phyloP scores from a whole-genome alignment of 139 green algal genomes.

The Chlorella sp. region DNA sequence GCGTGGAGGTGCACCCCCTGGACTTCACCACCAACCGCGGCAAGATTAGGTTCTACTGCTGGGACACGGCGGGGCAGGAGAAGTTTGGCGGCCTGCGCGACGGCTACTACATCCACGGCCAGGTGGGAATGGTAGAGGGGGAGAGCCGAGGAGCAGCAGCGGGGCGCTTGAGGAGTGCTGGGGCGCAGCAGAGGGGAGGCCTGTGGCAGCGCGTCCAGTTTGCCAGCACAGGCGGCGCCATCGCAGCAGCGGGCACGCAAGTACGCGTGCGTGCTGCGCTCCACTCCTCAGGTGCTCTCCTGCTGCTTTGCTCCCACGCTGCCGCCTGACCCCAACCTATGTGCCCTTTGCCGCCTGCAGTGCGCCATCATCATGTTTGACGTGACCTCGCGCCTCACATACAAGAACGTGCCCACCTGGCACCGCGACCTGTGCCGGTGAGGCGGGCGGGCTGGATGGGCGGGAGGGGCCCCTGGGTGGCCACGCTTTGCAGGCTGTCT shows the following conservation, averaged over 20 bases:
- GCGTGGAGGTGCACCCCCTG: conserved; percentile 98
- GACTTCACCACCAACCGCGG: conserved; percentile 99
- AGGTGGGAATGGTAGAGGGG: too few species aligned
- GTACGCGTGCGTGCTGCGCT: too few species aligned
- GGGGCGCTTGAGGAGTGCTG: too few species aligned
- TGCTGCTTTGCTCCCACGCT: too few species aligned
- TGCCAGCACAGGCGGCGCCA: too few species aligned
- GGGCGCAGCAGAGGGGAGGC: too few species aligned
- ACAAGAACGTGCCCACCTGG: conserved; percentile 99
- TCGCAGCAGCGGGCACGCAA: too few species aligned
- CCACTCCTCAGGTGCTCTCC: too few species aligned
- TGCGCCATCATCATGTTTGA: conserved; percentile 99
- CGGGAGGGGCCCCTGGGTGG: background rate
- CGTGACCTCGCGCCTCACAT: conserved; percentile 98
- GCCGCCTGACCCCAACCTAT: background rate
- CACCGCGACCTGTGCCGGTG: conserved; percentile 96
- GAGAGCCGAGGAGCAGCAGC: too few species aligned
- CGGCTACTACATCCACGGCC: conserved; percentile 98
- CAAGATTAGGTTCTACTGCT: conserved; percentile 99
- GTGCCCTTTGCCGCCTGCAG: conserved; percentile 70
- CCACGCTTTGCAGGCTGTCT: too few species aligned
- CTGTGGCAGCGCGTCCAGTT: too few species aligned
- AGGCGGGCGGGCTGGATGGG: background rate
- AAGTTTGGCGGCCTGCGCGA: conserved; percentile 99
- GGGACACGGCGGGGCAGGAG: conserved; percentile 99